Evolutionary conservation across 1,284 basidiomycete species (phyloP).

Genomic region (Sphagnurus paluster): DNA sequence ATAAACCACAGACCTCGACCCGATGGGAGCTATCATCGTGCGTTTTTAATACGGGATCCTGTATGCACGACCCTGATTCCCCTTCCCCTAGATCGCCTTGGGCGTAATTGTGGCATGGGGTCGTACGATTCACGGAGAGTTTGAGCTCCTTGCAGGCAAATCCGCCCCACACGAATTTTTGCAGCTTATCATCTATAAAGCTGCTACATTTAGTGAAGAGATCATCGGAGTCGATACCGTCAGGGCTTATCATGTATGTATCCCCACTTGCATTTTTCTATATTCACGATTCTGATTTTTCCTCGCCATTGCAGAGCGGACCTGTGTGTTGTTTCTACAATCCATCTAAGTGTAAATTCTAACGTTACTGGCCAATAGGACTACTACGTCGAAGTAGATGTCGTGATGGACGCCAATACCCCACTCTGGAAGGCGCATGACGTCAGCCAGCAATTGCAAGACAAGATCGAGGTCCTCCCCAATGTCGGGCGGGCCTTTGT

Average conservation of each 20-base stretch:
- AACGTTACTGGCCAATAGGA: too few relatives aligned
- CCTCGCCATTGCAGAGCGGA: slow-evolving; percentile 48
- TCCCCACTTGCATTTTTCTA: slow-evolving; percentile 13
- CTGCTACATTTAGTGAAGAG: slow-evolving; percentile 82
- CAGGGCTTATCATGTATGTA: slow-evolving; percentile 80
- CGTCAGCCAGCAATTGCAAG: slow-evolving; percentile 88
- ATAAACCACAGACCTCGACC: slow-evolving; percentile 64
- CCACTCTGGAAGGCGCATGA: slow-evolving; percentile 94
- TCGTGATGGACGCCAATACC: slow-evolving; percentile 90
- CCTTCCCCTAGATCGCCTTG: slow-evolving; percentile 60
- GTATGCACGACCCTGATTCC: slow-evolving; percentile 12
- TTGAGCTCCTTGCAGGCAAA: slow-evolving; percentile 87
- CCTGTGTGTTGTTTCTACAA: slow-evolving; percentile 49
- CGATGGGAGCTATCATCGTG: slow-evolving; percentile 77
- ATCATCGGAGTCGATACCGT: slow-evolving; percentile 90
- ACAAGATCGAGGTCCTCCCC: slow-evolving; percentile 90
- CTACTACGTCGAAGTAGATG: slow-evolving; percentile 93
- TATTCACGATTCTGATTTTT: slow-evolving; percentile 7
- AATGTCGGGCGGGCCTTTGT: slow-evolving; percentile 92
- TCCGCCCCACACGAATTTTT: slow-evolving; percentile 90
- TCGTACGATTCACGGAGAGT: slow-evolving; percentile 77
- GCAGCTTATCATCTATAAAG: slow-evolving; percentile 91
- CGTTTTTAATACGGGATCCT: slow-evolving; percentile 24
- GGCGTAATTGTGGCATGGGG: slow-evolving; percentile 85
- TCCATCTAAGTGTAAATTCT: too few relatives aligned